These are phyloP conservation scores for Chaetomiaceae sp. DNA, from an alignment of 2,329 filamentous ascomycete genomes.

Conservation along the genomic window DNA sequence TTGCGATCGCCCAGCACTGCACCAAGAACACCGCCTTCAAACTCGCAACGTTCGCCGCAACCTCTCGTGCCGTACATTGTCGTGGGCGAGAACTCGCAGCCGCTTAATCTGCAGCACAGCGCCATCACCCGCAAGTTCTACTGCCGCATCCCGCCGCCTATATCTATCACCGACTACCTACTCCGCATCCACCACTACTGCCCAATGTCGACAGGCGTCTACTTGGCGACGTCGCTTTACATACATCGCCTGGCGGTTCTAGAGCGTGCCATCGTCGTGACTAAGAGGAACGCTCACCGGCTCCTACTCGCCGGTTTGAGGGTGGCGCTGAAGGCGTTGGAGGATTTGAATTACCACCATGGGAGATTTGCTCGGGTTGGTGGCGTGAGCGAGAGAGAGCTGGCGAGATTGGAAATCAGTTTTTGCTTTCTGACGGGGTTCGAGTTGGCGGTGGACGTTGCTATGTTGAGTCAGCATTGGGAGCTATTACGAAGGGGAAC, in stretches of 20 bases:
- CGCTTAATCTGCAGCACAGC: slow-evolving; percentile 71
- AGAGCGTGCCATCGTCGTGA: slow-evolving; percentile 75
- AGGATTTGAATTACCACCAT: slow-evolving; percentile 86
- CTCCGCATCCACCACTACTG: slow-evolving; percentile 84
- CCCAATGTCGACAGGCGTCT: slow-evolving; percentile 89
- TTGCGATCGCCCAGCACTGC: slow-evolving; percentile 33
- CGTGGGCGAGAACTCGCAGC: slow-evolving; percentile 66
- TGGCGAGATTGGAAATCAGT: slow-evolving; percentile 81
- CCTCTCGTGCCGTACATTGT: slow-evolving; percentile 52
- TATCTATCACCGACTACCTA: slow-evolving; percentile 79
- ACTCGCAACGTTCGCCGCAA: slow-evolving; percentile 24
- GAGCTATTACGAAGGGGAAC: slow-evolving; percentile 49
- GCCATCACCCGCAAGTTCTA: slow-evolving; percentile 91
- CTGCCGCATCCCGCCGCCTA: slow-evolving; percentile 79
- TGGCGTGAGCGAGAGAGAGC: slow-evolving; percentile 75
- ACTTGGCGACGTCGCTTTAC: slow-evolving; percentile 83
- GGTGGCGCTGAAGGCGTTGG: slow-evolving; percentile 91
- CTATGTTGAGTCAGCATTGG: slow-evolving; percentile 61
- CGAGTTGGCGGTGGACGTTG: slow-evolving; percentile 62
- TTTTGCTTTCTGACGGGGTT: slow-evolving; percentile 86
- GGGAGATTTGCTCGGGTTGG: slow-evolving; percentile 80
- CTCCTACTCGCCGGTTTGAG: slow-evolving; percentile 77
- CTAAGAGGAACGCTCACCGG: slow-evolving; percentile 78
- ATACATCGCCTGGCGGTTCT: slow-evolving; percentile 77
- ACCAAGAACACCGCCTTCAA: slow-evolving; percentile 3